Evolutionary conservation across 345 rosid species (phyloP).

Genomic region (sweet orange (Citrus sinensis)): DNA sequence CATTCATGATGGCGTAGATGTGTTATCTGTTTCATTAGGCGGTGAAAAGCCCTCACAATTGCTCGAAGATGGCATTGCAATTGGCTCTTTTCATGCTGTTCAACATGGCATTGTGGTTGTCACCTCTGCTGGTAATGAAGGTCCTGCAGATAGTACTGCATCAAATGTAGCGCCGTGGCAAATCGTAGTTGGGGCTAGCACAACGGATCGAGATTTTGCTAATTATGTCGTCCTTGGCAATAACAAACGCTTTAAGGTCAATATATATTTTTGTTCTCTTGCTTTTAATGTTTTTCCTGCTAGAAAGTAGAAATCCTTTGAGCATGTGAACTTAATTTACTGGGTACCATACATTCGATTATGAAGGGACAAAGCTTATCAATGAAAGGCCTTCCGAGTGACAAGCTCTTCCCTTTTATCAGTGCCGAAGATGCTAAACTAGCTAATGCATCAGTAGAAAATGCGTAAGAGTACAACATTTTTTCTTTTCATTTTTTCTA

Average conservation of each 20-base stretch:
- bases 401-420: conserved; percentile 51
- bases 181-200: conserved; percentile 88
- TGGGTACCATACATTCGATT: neutral
- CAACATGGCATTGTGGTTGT: conserved; percentile 57
- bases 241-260: conserved; percentile 49
- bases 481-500: neutral
- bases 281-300: conserved; percentile 11
- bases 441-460: conserved; percentile 37
- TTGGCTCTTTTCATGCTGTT: conserved; percentile 81
- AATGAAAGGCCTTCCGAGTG: conserved; percentile 31
- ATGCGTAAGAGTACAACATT: conserved; percentile 50
- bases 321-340: neutral
- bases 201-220: conserved; percentile 79
- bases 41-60: conserved; percentile 31
- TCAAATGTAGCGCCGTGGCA: conserved; percentile 79
- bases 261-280: too few species aligned
- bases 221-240: conserved; percentile 62
- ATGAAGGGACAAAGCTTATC: conserved; percentile 81
- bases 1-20: conserved; percentile 77
- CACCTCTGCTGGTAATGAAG: conserved; percentile 79
- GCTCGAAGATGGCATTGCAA: conserved; percentile 57
- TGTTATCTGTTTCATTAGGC: conserved; percentile 72
- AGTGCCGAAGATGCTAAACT: conserved; percentile 51
- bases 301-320: neutral
- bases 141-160: conserved; percentile 62